Evolutionary conservation across 352 stramenopile genomes (phyloP), one percentile per base, ranked within the genome.

Genomic region (Achlya hypogyna): DNA sequence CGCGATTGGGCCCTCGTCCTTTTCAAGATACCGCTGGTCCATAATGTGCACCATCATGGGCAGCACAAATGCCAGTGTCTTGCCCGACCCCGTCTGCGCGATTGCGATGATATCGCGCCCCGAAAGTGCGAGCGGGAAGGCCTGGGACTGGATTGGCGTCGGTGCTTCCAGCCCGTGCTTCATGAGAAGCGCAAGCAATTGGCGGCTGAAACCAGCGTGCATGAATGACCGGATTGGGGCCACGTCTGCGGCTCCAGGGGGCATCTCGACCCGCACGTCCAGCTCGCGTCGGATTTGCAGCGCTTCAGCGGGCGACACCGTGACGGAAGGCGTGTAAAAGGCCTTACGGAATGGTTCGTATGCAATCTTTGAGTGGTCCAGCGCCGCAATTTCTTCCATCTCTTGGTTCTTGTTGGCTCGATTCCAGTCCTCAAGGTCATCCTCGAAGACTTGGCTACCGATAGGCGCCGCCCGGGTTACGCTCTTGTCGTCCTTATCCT

Each of bases 11-110:
- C 86, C 86, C 77, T 94, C 84, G 22, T 79, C 81, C 35, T 84
- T 81, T 40, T 73, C 56, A 10, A 96, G 74, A 40, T 88, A 74
- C 9, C 84, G 75, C 75, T 96, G 88, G 66, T 93, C 85, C 85
- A 96, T 95, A 9, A 95, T 77, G 45, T 93, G 84, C 16, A 76
- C 74, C 47, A 99, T 78, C 73, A 98, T 87, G n/a, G 97, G 97
- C 60, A 98, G 71, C 18, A 97, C 87, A 77, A 99, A 99, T 4
- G 96, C 93, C 29, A 99, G 84, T 10, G 96, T 99, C 79, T 99
- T 99, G 2, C 97, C 97, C 2, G 87, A 97, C 28, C 97, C 97
- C 0, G 97, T 99, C 81, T 98, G 96, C 53, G 95, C 93, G 53
- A 94, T 96, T 31, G 75, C 86, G 54, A 95, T 89, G 52, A 95